These are phyloP conservation scores for Coemansia umbellata DNA, from an alignment of 192 early-diverging fungal species.

Conservation along the genomic window DNA sequence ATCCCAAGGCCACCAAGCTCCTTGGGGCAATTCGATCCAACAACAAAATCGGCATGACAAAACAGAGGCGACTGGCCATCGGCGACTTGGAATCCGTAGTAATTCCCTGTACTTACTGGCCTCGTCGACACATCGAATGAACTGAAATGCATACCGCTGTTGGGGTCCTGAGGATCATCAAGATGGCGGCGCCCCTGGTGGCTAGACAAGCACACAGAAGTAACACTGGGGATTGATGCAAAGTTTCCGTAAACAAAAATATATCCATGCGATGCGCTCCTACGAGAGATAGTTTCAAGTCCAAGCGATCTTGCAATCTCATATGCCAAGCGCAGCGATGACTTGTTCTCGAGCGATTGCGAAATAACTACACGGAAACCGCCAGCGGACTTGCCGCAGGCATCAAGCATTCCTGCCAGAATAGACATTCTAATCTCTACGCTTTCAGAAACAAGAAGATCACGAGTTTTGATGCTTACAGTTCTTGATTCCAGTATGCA, in stretches of 20 bases:
- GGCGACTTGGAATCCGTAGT: slow-evolving; percentile 49
- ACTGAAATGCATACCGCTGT: background rate
- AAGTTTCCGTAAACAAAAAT: slow-evolving; percentile 28
- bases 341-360: slow-evolving; percentile 22
- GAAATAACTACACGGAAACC: slow-evolving; percentile 16
- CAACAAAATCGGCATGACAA: slow-evolving; percentile 50
- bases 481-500: background rate
- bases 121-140: slow-evolving; percentile 24
- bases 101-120: slow-evolving; percentile 9
- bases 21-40: slow-evolving; percentile 71
- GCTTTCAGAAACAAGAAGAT: slow-evolving; percentile 20
- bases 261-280: slow-evolving; percentile 22
- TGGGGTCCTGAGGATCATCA: background rate
- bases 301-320: slow-evolving; percentile 44
- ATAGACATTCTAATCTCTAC: slow-evolving; percentile 16
- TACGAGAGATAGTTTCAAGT: slow-evolving; percentile 26
- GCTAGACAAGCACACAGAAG: slow-evolving; percentile 11
- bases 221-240: slow-evolving; percentile 12
- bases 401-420: slow-evolving; percentile 41
- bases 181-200: background rate
- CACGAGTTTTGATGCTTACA: slow-evolving; percentile 15
- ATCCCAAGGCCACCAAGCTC: slow-evolving; percentile 97
- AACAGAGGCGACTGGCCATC: slow-evolving; percentile 44
- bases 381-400: slow-evolving; percentile 21
- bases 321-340: slow-evolving; percentile 35